A percentile compares a stretch with the other conserved stretches of the same genome.
Evolutionary conservation across 352 stramenopile genomes (phyloP).

Genomic region (Globisporangium paddicum): DNA sequence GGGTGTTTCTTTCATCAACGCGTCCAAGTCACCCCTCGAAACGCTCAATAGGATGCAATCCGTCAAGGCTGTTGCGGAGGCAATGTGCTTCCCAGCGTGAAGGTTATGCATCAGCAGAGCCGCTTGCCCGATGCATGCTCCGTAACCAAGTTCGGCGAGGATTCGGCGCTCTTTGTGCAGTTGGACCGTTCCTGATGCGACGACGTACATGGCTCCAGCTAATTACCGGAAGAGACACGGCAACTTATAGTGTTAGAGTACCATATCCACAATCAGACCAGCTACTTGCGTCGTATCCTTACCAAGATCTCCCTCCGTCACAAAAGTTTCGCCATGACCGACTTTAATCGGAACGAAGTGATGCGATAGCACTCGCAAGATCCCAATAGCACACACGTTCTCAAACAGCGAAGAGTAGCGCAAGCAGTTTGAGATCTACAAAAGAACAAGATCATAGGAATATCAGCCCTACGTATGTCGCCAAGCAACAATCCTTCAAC

Average conservation of each 20-base stretch:
- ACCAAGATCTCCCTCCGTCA: constrained; percentile 60
- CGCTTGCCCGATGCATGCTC: constrained; percentile 73
- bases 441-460: background rate
- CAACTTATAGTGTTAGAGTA: background rate
- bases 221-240: background rate
- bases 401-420: constrained; percentile 78
- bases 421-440: constrained; percentile 75
- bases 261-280: background rate
- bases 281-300: background rate
- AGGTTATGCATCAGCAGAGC: constrained; percentile 59
- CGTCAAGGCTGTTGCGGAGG: constrained; percentile 58
- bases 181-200: constrained; percentile 66
- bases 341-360: constrained; percentile 68
- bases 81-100: constrained; percentile 65
- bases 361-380: constrained; percentile 70
- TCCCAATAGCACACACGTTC: constrained; percentile 74
- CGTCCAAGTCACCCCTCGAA: constrained; percentile 56
- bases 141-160: constrained; percentile 58
- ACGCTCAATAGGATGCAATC: constrained; percentile 77
- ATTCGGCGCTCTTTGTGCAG: constrained; percentile 72
- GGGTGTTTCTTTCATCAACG: constrained; percentile 66
- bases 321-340: constrained; percentile 49
- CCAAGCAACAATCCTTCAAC: background rate
- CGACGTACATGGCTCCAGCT: constrained; percentile 79
- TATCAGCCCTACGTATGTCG: background rate